These are phyloP conservation scores for Rhynchospora tenuis DNA, from an alignment of 176 grass and related monocot genomes.

Conservation along the genomic window DNA sequence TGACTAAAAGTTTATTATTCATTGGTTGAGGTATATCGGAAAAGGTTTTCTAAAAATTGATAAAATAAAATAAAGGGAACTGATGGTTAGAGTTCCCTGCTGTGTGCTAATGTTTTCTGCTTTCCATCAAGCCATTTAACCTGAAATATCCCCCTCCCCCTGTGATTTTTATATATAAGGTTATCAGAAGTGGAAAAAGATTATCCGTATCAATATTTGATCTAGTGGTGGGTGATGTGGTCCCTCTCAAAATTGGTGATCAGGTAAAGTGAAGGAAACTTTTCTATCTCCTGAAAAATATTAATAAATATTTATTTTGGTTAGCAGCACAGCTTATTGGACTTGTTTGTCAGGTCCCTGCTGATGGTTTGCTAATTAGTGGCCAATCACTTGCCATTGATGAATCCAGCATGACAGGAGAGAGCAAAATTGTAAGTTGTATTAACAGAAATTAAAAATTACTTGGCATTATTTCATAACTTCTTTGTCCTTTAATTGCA, in stretches of 20 bases:
- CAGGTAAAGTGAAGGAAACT: slow-evolving; percentile 47
- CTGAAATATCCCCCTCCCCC: background rate
- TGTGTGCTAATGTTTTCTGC: background rate
- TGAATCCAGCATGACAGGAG: slow-evolving; percentile 98
- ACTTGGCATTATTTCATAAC: background rate
- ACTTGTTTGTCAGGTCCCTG: slow-evolving; percentile 63
- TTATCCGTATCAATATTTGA: slow-evolving; percentile 82
- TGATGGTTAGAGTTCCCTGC: background rate
- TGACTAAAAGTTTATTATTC: background rate
- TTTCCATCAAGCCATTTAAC: background rate
- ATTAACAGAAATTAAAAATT: background rate
- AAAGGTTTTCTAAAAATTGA: background rate
- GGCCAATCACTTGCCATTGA: slow-evolving; percentile 91
- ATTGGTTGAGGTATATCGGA: background rate
- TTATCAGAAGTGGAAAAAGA: slow-evolving; percentile 81
- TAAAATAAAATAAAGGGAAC: background rate
- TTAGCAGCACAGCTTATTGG: slow-evolving; percentile 7
- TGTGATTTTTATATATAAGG: slow-evolving; percentile 31
- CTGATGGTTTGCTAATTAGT: slow-evolving; percentile 79
- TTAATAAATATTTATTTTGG: slow-evolving; percentile 17
- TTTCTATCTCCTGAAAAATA: slow-evolving; percentile 17
- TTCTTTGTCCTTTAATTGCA: slow-evolving; percentile 1
- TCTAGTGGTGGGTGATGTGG: slow-evolving; percentile 86
- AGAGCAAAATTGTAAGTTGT: slow-evolving; percentile 85
- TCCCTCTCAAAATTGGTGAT: slow-evolving; percentile 95